Evolutionary conservation across 2,329 filamentous ascomycete genomes (phyloP).

Genomic region (Aureobasidium sp.): DNA sequence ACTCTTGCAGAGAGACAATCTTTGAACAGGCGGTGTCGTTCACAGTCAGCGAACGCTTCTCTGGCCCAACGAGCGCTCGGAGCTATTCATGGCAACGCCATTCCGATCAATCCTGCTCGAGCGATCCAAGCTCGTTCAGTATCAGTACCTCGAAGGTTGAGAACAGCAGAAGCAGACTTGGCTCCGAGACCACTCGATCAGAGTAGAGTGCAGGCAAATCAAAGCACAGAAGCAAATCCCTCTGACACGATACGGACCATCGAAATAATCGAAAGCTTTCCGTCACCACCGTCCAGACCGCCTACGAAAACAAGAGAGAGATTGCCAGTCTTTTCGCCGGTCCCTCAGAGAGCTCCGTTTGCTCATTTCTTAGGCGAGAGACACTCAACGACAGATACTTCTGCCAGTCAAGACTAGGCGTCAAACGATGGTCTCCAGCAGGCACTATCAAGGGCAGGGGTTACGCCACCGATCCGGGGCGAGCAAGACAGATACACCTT

Average conservation of each 20-base stretch:
- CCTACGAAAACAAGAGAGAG: slow-evolving; percentile 17
- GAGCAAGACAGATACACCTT: slow-evolving; percentile 22
- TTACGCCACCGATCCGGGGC: slow-evolving; percentile 21
- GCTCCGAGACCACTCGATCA: neutral
- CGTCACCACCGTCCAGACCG: slow-evolving; percentile 22
- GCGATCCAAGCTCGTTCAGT: slow-evolving; percentile 19
- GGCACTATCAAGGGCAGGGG: neutral
- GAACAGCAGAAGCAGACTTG: neutral
- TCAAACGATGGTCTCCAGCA: neutral
- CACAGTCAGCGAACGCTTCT: slow-evolving; percentile 16
- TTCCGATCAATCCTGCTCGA: slow-evolving; percentile 21
- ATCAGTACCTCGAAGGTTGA: slow-evolving; percentile 11
- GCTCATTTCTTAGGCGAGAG: neutral
- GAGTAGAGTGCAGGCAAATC: neutral
- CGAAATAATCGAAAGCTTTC: slow-evolving; percentile 23
- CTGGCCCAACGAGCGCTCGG: slow-evolving; percentile 20
- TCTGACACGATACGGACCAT: slow-evolving; percentile 20
- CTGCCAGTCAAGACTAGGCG: neutral
- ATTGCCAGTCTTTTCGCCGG: slow-evolving; percentile 11
- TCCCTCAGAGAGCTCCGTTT: neutral
- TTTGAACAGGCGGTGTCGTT: neutral
- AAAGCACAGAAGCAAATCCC: neutral
- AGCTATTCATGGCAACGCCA: slow-evolving; percentile 20
- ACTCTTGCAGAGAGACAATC: neutral
- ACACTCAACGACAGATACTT: neutral